Evolutionary conservation across 1,284 basidiomycete genomes (phyloP).

Genomic region (Paramarasmius palmivorus): DNA sequence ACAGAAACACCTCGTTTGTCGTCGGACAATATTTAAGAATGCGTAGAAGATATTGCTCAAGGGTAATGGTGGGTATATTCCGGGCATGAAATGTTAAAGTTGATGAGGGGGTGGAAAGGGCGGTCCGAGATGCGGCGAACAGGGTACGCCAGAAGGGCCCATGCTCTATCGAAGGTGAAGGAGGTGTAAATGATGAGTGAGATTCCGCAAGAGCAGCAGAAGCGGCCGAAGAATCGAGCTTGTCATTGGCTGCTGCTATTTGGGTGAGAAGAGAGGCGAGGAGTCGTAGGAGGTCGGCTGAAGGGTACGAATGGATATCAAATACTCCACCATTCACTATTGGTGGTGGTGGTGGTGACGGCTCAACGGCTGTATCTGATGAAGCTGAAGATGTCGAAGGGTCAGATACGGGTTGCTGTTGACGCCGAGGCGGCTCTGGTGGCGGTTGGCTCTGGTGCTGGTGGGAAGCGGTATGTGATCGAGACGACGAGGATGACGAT

Average conservation of each 20-base stretch:
- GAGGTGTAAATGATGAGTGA: conserved; percentile 19
- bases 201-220: conserved; percentile 26
- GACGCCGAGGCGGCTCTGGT: not conserved
- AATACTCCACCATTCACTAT: conserved; percentile 27
- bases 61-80: conserved; percentile 92
- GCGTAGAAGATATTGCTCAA: conserved; percentile 92
- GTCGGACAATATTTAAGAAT: conserved; percentile 99
- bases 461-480: conserved; percentile 2
- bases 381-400: not conserved
- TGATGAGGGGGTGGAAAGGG: conserved; percentile 79
- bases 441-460: not conserved
- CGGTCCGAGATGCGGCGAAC: conserved; percentile 78
- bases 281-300: conserved; percentile 77
- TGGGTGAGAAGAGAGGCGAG: conserved; percentile 90
- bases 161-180: conserved; percentile 26
- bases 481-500: conserved; percentile 18
- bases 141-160: conserved; percentile 61
- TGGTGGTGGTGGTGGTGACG: conserved; percentile 8
- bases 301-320: conserved; percentile 67
- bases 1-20: conserved; percentile 96
- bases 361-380: not conserved
- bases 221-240: conserved; percentile 31
- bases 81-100: conserved; percentile 94
- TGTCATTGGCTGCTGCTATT: conserved; percentile 92
- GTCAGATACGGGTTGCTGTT: not conserved